Evolutionary conservation across 106 monocot species (phyloP).

Genomic region (Dendrobium officinale): DNA sequence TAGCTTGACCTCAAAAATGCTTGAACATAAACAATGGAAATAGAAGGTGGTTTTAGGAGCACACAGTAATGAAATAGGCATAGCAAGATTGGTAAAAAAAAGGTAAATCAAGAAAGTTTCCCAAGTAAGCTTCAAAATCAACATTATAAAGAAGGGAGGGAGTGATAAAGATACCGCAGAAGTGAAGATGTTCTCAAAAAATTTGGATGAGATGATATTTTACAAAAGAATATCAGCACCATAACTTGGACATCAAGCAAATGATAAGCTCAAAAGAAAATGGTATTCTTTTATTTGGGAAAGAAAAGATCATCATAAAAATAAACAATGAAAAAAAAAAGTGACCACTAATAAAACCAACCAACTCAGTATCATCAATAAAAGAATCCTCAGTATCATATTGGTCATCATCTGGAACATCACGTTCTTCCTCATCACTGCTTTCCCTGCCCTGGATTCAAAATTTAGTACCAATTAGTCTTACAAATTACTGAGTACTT

Average conservation of each 20-base stretch:
- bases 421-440: constrained; percentile 70
- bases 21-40: no score
- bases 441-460: constrained; percentile 77
- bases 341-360: constrained; percentile 23
- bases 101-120: not conserved
- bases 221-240: not conserved
- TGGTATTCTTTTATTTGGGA: not conserved
- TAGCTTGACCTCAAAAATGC: no score
- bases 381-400: constrained; percentile 99
- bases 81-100: not conserved
- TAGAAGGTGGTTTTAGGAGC: no score
- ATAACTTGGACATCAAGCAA: not conserved
- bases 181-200: not conserved
- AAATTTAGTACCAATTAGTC: not conserved
- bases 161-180: not conserved
- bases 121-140: no score
- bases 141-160: not conserved
- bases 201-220: not conserved
- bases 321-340: not conserved
- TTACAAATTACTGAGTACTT: not conserved
- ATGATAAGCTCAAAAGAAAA: not conserved
- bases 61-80: not conserved
- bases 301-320: no score
- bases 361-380: constrained; percentile 97
- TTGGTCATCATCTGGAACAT: constrained; percentile 92